Evolutionary conservation across 1,139 yeast species (phyloP).

Genomic region (Starmera stellimalicola): DNA sequence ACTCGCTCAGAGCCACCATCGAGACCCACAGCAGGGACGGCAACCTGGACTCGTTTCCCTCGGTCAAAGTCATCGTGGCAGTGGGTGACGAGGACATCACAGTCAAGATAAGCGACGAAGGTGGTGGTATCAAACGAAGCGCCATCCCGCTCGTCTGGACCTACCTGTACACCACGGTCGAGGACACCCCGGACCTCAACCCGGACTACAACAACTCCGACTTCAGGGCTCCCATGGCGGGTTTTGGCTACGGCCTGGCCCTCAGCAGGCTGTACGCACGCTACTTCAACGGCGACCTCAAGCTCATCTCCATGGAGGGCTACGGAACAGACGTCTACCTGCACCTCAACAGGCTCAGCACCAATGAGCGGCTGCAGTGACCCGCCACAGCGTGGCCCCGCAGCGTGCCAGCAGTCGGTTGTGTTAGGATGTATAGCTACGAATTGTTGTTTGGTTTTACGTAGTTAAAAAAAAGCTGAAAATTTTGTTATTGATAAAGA

Average conservation of each 20-base stretch:
- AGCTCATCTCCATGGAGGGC: slow-evolving; percentile 85
- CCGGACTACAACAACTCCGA: slow-evolving; percentile 25
- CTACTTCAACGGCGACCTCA: slow-evolving; percentile 87
- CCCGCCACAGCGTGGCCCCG: too few relatives aligned
- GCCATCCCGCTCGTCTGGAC: slow-evolving; percentile 88
- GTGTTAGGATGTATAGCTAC: too few relatives aligned
- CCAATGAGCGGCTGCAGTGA: slow-evolving; percentile 18
- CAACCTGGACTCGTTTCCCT: slow-evolving; percentile 50
- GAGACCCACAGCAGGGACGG: slow-evolving; percentile 30
- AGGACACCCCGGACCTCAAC: slow-evolving; percentile 60
- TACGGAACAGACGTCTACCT: slow-evolving; percentile 90
- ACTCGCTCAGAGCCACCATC: slow-evolving; percentile 77
- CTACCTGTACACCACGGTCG: slow-evolving; percentile 81
- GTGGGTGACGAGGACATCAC: slow-evolving; percentile 90
- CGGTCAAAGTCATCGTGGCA: slow-evolving; percentile 81
- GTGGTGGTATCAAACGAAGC: slow-evolving; percentile 86
- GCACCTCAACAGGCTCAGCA: slow-evolving; percentile 48
- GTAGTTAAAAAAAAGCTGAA: background rate
- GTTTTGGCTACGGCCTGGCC: slow-evolving; percentile 88
- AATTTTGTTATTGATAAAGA: background rate
- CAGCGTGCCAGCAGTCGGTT: too few relatives aligned
- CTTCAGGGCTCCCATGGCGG: slow-evolving; percentile 79
- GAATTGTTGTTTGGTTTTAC: too few relatives aligned
- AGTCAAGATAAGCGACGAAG: slow-evolving; percentile 88
- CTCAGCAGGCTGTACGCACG: slow-evolving; percentile 79